Evolutionary conservation across 2,329 filamentous ascomycete genomes (phyloP).

Genomic region (Coniochaeta sp.): DNA sequence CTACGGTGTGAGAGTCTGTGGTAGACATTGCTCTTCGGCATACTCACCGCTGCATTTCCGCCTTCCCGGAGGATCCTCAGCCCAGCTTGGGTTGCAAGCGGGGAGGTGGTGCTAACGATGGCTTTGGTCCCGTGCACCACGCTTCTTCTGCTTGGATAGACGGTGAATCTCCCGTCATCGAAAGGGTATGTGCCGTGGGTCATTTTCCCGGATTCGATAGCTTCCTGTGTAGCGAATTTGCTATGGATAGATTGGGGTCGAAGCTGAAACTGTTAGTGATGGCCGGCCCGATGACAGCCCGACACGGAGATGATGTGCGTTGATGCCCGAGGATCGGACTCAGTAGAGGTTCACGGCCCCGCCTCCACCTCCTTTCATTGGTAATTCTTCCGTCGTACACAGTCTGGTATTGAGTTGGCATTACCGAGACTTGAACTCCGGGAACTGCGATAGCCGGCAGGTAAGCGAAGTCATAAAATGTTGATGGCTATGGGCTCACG

Average conservation of each 20-base stretch:
- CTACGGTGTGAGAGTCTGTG: neutral
- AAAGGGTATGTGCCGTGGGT: constrained; percentile 9
- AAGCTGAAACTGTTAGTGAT: neutral
- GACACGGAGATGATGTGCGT: neutral
- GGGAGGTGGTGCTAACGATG: constrained; percentile 83
- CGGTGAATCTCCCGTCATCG: constrained; percentile 11
- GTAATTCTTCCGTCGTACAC: neutral
- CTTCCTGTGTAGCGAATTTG: too few relatives aligned
- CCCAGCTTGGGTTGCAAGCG: constrained; percentile 79
- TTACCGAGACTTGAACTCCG: neutral
- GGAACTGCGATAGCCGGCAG: neutral
- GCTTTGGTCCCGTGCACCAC: constrained; percentile 87
- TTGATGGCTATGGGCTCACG: too few relatives aligned
- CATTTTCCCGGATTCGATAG: too few relatives aligned
- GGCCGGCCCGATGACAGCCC: neutral
- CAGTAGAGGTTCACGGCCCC: neutral
- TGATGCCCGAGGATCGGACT: neutral
- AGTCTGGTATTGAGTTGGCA: too few relatives aligned
- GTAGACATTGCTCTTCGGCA: neutral
- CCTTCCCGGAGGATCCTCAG: constrained; percentile 72
- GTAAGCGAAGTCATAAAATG: too few relatives aligned
- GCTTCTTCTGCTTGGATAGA: constrained; percentile 65
- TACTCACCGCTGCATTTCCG: constrained; percentile 80
- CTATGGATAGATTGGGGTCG: too few relatives aligned
- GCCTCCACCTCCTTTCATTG: neutral